Evolutionary conservation across 495 filamentous ascomycete species (phyloP).

Genomic region (Mytilinidion resinicola): DNA sequence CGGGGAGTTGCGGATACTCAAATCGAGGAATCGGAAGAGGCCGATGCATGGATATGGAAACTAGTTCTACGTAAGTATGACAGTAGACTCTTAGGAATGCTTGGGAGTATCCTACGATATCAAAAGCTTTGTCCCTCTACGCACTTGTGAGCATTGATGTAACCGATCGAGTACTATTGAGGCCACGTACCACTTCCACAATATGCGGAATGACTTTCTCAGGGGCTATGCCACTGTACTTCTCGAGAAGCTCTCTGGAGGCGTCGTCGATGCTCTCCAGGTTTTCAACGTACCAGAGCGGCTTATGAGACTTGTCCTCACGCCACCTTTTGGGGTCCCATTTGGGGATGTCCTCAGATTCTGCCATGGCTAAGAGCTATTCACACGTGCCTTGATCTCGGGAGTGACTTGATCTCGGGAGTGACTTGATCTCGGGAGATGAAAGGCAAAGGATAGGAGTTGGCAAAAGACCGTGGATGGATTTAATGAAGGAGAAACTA

Average conservation of each 20-base stretch:
- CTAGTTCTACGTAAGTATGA: not conserved
- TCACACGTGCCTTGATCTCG: no score
- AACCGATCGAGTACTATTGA: not conserved
- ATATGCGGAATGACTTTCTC: slow-evolving; percentile 15
- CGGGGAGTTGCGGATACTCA: slow-evolving; percentile 6
- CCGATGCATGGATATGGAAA: slow-evolving; percentile 25
- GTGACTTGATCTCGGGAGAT: no score
- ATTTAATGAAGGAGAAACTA: no score
- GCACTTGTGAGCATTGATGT: not conserved
- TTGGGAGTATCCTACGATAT: slow-evolving; percentile 5
- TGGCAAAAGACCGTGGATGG: no score
- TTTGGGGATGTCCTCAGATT: no score
- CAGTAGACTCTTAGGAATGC: not conserved
- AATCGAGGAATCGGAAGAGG: slow-evolving; percentile 13
- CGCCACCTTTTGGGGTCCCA: no score
- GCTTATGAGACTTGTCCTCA: slow-evolving; percentile 2
- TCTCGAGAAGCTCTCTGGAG: slow-evolving; percentile 16
- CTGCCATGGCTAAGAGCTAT: no score
- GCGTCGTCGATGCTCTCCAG: slow-evolving; percentile 1
- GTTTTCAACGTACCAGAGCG: slow-evolving; percentile 9
- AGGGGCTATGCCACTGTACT: slow-evolving; percentile 15
- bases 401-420: no score
- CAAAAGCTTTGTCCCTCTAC: slow-evolving; percentile 19
- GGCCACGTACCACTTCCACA: slow-evolving; percentile 6
- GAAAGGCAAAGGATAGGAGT: no score